These are phyloP conservation scores for Stenocarpella maydis DNA, from an alignment of 2,329 filamentous ascomycete species.

Conservation along the genomic window DNA sequence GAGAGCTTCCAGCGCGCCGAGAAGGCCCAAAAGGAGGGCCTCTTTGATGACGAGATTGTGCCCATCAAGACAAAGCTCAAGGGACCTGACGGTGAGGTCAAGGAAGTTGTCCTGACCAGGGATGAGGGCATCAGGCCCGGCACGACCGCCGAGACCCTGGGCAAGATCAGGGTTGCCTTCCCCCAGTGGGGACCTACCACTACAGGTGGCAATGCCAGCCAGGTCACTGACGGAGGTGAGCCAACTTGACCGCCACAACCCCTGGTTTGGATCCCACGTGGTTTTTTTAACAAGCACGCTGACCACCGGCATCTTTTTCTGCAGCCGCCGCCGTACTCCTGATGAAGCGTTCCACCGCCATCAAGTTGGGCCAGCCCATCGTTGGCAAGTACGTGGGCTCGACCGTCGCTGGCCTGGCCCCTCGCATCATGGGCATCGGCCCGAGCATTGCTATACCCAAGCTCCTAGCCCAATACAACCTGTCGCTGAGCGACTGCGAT, in stretches of 20 bases:
- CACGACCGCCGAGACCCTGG: constrained; percentile 82
- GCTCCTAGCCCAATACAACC: constrained; percentile 80
- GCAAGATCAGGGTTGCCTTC: constrained; percentile 91
- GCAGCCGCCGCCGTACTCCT: constrained; percentile 83
- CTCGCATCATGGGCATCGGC: constrained; percentile 96
- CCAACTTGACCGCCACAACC: constrained; percentile 25
- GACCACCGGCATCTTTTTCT: constrained; percentile 24
- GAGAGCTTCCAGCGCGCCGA: constrained; percentile 91
- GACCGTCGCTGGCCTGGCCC: constrained; percentile 88
- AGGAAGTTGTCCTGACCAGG: constrained; percentile 79
- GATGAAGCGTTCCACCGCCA: constrained; percentile 93
- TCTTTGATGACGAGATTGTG: constrained; percentile 93
- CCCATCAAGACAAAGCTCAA: constrained; percentile 85
- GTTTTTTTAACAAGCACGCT: neutral
- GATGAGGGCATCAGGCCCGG: constrained; percentile 93
- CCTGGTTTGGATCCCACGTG: neutral
- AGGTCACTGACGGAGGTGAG: constrained; percentile 89
- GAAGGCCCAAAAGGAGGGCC: constrained; percentile 86
- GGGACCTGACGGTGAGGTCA: constrained; percentile 81
- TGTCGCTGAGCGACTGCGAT: constrained; percentile 84
- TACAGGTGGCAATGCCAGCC: constrained; percentile 92
- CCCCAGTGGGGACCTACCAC: constrained; percentile 85
- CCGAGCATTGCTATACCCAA: constrained; percentile 80
- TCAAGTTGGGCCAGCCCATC: constrained; percentile 88
- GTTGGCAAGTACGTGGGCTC: constrained; percentile 93